Conservation (phyloP, 2,329 filamentous ascomycete species). For the Colletotrichum lindemuthianum region DNA sequence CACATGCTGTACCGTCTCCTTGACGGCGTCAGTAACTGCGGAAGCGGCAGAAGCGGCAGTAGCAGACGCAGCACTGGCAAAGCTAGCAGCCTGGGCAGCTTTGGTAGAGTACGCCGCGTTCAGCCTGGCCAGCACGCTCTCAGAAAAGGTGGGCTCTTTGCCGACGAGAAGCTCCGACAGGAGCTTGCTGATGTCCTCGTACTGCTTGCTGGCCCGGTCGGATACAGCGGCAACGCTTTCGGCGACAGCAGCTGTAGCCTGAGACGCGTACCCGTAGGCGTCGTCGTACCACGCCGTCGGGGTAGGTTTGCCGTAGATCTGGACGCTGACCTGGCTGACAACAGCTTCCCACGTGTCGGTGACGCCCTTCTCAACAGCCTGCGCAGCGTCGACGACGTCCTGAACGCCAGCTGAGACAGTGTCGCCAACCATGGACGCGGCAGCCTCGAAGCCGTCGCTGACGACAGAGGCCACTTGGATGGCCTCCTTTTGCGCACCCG, state of each 20-base stretch:
- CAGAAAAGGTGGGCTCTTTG: conserved; percentile 83
- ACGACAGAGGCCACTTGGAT: conserved; percentile 62
- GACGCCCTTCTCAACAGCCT: conserved; percentile 50
- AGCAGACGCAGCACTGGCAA: conserved; percentile 47
- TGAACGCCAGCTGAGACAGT: conserved; percentile 42
- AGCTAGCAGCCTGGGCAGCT: conserved; percentile 61
- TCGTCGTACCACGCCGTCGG: conserved; percentile 67
- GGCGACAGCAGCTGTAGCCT: conserved; percentile 60
- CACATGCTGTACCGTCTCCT: conserved; percentile 47
- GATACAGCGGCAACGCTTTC: conserved; percentile 66
- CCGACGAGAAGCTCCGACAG: conserved; percentile 81
- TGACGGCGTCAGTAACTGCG: conserved; percentile 53
- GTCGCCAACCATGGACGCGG: conserved; percentile 48
- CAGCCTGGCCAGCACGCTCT: conserved; percentile 80
- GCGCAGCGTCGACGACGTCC: conserved; percentile 56
- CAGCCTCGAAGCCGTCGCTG: conserved; percentile 52
- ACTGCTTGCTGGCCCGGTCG: conserved; percentile 70
- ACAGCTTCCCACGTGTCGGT: conserved; percentile 52
- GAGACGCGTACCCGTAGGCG: conserved; percentile 68
- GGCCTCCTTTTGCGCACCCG: conserved; percentile 59
- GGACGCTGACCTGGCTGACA: conserved; percentile 72
- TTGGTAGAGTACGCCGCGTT: conserved; percentile 78
- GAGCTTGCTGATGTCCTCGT: conserved; percentile 74
- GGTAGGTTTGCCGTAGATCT: conserved; percentile 75
- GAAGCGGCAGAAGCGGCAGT: conserved; percentile 35